Percentiles rank a stretch among this genome's conserved stretches.
Conservation (phyloP, 176 grass and related monocot genomes). For the Ensete ventricosum region DNA sequence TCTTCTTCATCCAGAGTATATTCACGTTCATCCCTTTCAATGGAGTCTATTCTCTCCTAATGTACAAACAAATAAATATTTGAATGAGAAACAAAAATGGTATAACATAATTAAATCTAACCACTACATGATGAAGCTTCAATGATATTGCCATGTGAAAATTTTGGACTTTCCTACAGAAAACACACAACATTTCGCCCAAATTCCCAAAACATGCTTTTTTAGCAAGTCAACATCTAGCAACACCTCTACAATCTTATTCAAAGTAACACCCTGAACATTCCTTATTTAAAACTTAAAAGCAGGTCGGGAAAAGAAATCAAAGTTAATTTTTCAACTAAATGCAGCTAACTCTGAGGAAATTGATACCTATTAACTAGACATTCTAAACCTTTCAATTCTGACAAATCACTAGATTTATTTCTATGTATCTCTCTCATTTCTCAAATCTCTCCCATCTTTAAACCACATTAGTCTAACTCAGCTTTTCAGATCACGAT, state of each 20-base stretch:
- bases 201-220: background rate
- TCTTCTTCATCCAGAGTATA: constrained; percentile 97
- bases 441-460: no score
- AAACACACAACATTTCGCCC: background rate
- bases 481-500: no score
- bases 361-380: background rate
- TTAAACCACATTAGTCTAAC: no score
- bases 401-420: no score
- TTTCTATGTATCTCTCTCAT: no score
- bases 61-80: constrained; percentile 4
- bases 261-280: no score
- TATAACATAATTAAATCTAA: background rate
- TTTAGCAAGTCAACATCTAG: background rate
- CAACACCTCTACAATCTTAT: background rate
- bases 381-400: no score
- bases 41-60: constrained; percentile 75
- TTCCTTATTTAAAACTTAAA: background rate
- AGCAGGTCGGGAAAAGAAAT: background rate
- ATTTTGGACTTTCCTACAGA: background rate
- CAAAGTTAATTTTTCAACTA: background rate
- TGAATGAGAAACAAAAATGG: background rate
- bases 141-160: background rate
- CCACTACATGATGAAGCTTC: background rate
- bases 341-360: background rate
- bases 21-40: constrained; percentile 86